phyloP scores from a whole-genome alignment of 495 filamentous ascomycete genomes.

The Parmelia sp. region DNA sequence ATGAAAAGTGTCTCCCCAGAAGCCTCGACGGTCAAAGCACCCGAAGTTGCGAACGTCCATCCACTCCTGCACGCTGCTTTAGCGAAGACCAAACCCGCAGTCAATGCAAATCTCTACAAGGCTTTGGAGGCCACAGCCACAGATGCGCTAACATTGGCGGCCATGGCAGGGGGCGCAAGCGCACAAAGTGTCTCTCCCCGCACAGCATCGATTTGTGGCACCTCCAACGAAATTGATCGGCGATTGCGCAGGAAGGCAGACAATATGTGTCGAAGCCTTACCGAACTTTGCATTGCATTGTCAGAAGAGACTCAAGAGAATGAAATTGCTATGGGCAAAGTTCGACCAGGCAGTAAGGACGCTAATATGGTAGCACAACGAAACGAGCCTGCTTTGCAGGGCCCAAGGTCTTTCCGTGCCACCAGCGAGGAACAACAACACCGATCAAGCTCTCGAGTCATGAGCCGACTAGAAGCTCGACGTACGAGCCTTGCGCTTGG shows the following conservation, averaged over 20 bases:
- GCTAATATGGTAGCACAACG: constrained; percentile 26
- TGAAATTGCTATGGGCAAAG: not conserved
- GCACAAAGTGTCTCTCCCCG: constrained; percentile 51
- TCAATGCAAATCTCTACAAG: constrained; percentile 66
- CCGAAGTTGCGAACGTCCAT: constrained; percentile 47
- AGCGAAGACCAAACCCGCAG: constrained; percentile 59
- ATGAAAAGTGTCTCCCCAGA: constrained; percentile 48
- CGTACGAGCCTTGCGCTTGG: constrained; percentile 53
- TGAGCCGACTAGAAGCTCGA: constrained; percentile 67
- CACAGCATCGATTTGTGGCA: constrained; percentile 58
- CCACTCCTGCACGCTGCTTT: constrained; percentile 77
- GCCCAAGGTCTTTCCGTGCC: constrained; percentile 34
- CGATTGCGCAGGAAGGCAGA: constrained; percentile 85
- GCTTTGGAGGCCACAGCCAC: constrained; percentile 75
- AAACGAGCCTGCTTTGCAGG: constrained; percentile 33
- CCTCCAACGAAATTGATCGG: constrained; percentile 57
- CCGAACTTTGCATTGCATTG: constrained; percentile 83
- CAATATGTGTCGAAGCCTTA: constrained; percentile 84
- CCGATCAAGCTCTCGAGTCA: constrained; percentile 53
- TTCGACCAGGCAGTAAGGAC: constrained; percentile 31
- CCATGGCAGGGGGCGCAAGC: constrained; percentile 59
- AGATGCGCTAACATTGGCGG: constrained; percentile 71
- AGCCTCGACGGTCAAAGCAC: constrained; percentile 30
- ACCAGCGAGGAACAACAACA: constrained; percentile 42
- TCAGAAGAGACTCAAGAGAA: constrained; percentile 46